Conservation (phyloP, 345 rosid species). For the Abelmoschus esculentus region DNA sequence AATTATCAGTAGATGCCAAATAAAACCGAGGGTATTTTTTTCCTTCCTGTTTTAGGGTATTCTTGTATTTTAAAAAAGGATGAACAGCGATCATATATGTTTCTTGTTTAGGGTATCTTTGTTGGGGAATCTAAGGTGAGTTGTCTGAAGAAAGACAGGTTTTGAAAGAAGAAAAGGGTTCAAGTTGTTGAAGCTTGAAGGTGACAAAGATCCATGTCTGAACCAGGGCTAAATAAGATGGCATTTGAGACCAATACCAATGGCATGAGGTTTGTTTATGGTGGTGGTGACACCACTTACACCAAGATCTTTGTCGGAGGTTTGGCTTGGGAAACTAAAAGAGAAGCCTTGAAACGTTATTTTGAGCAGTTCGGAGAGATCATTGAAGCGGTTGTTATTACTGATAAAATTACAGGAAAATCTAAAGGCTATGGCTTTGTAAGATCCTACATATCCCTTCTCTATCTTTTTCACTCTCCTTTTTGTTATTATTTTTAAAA, state of each 20-base stretch:
- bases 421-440: conserved; percentile 41
- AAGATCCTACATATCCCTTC: background rate
- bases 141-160: background rate
- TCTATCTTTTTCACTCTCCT: background rate
- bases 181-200: background rate
- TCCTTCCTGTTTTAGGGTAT: too few species aligned
- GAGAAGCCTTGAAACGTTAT: conserved; percentile 20
- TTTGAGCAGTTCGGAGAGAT: conserved; percentile 41
- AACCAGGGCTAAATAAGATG: conserved; percentile 31
- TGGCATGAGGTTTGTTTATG: conserved; percentile 8
- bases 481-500: background rate
- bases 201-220: conserved; percentile 15
- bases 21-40: background rate
- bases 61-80: too few species aligned
- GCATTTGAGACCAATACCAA: conserved; percentile 10
- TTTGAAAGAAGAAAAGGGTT: background rate
- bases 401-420: conserved; percentile 20
- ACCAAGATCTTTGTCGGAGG: conserved; percentile 44
- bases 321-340: conserved; percentile 37
- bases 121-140: conserved; percentile 40
- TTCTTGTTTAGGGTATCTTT: conserved; percentile 38
- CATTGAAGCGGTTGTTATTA: conserved; percentile 33
- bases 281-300: conserved; percentile 29
- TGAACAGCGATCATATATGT: conserved; percentile 6
- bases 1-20: background rate